A percentile compares a stretch with the other conserved stretches of the same genome.
phyloP scores from a whole-genome alignment of 768 basidiomycete species.

The Rhodotorula paludigena region DNA sequence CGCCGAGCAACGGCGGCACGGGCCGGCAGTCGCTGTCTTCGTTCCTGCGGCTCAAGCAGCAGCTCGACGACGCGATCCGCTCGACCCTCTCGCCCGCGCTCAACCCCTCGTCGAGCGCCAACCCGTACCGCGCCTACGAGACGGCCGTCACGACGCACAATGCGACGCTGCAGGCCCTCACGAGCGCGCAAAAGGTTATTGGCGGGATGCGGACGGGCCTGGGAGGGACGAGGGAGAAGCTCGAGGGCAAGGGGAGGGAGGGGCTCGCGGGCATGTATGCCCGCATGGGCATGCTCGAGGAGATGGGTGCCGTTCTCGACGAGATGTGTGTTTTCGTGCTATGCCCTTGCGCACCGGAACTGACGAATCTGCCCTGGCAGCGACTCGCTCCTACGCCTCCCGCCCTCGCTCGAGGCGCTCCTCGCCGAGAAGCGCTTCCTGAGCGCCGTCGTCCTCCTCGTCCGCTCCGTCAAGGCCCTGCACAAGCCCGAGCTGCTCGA shows the following conservation, averaged over 20 bases:
- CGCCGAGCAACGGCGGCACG: too few species aligned
- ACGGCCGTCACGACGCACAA: slow-evolving; percentile 89
- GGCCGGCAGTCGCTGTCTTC: slow-evolving; percentile 54
- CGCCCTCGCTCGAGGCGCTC: slow-evolving; percentile 85
- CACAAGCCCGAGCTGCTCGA: slow-evolving; percentile 89
- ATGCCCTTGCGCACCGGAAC: too few species aligned
- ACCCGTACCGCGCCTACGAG: slow-evolving; percentile 87
- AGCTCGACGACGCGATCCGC: slow-evolving; percentile 73
- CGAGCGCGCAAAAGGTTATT: slow-evolving; percentile 68
- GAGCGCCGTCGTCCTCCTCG: slow-evolving; percentile 78
- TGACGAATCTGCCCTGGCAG: slow-evolving; percentile 54
- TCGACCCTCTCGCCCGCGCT: slow-evolving; percentile 82
- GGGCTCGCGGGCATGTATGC: slow-evolving; percentile 87
- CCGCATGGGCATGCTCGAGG: slow-evolving; percentile 82
- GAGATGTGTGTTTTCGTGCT: slow-evolving; percentile 71
- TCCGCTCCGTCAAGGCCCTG: slow-evolving; percentile 81
- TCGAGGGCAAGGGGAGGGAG: slow-evolving; percentile 66
- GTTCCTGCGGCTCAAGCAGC: slow-evolving; percentile 68
- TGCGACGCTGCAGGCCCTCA: slow-evolving; percentile 65
- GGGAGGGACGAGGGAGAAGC: slow-evolving; percentile 53
- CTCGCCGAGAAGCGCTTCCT: slow-evolving; percentile 91
- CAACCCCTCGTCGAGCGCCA: slow-evolving; percentile 78
- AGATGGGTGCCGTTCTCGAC: slow-evolving; percentile 90
- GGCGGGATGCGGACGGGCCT: slow-evolving; percentile 64
- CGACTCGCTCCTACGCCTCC: slow-evolving; percentile 81